phyloP scores from a whole-genome alignment of 1,284 basidiomycete species.

The Hymenochaete sp. region DNA sequence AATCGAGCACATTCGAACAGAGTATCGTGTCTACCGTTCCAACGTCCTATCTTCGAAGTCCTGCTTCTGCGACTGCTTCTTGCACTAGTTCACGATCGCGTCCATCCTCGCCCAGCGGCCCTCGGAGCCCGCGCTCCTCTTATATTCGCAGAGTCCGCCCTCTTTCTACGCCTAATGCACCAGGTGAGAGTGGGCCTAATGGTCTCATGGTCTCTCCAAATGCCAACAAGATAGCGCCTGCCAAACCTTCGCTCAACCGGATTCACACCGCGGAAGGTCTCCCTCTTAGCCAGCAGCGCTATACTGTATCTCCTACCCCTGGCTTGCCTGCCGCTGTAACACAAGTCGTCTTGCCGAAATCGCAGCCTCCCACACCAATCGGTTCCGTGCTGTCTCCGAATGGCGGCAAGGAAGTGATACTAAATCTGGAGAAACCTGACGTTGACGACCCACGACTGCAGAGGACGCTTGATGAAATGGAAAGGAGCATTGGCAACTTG shows the following conservation, averaged over 20 bases:
- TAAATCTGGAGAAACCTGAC: constrained; percentile 31
- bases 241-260: neutral
- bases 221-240: neutral
- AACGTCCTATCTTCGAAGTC: no score
- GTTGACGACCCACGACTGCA: constrained; percentile 34
- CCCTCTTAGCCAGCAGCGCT: constrained; percentile 12
- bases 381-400: constrained; percentile 2
- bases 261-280: constrained; percentile 16
- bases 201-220: neutral
- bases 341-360: constrained; percentile 8
- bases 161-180: constrained; percentile 7
- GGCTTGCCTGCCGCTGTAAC: neutral
- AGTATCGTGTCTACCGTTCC: neutral
- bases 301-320: constrained; percentile 1
- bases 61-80: constrained; percentile 5
- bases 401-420: constrained; percentile 18
- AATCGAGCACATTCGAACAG: neutral
- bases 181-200: neutral
- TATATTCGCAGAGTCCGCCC: constrained; percentile 10
- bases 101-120: constrained; percentile 15
- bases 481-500: constrained; percentile 35
- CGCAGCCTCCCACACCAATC: constrained; percentile 1
- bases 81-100: constrained; percentile 7
- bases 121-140: constrained; percentile 12
- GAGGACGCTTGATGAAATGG: constrained; percentile 36